Base-by-base conservation (phyloP, 2,329 filamentous ascomycete species). In the Colletotrichum cereale region DNA sequence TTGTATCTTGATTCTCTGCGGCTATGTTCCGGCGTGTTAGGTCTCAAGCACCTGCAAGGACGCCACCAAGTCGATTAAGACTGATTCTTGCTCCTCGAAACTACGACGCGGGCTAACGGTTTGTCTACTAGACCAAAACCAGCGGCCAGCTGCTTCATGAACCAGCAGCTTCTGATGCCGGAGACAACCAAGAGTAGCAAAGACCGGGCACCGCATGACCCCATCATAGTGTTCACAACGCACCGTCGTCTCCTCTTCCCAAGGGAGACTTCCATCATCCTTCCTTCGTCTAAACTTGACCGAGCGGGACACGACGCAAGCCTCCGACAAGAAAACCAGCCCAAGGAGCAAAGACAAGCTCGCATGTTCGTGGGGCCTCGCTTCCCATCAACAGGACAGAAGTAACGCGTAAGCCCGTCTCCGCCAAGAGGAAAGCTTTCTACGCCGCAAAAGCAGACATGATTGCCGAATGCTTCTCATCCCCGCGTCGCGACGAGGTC, bases 401-500 rank as follows among this genome's bases (percentile, higher is more conserved):
- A 5, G 48, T 55, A 60, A 63, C 65, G 58, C 65, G 69, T 55
- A 14, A 63, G 29, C n/a, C 52, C 44, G 47, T 64, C 60, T 50
- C 53, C 69, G 65, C 58, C 66, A 47, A 58, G 53, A 55, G 11
- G 58, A 44, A 58, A 68, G 57, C 48, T 58, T 60, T 52, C 21
- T 31, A 40, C 53, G 31, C 68, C 58, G 68, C 69, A 63, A 68
- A 65, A 65, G 56, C 65, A 52, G 26, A 16, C 56, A 60, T n/a
- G 57, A 21, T 53, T 44, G 24, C 40, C 52, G 64, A 58, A 44
- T 24, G 55, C 14, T 38, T 53, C 16, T 36, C 36, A 34, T 53
- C 21, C 31, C 42, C 40, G 16, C 24, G 38, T 50, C 29, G 52
- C 53, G 29, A 48, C 48, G 63, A 58, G 65, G 68, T 0, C 21